Conservation (phyloP, 495 filamentous ascomycete species). For the Hyaloscypha bicolor region DNA sequence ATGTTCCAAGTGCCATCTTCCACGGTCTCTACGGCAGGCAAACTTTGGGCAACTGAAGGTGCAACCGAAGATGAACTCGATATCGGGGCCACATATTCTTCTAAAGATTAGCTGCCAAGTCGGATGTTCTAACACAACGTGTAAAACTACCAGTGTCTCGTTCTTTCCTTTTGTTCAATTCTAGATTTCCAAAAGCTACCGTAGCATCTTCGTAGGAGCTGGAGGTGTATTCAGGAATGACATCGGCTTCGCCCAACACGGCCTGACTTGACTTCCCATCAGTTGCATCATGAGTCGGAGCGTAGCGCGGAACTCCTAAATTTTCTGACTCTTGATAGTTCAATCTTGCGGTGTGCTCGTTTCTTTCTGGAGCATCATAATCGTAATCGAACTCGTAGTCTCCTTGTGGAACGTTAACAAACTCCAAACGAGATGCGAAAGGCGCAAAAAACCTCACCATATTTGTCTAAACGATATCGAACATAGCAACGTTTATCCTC, state of each 20-base stretch:
- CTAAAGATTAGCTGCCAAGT: not conserved
- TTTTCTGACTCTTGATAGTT: not conserved
- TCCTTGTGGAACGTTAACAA: not conserved
- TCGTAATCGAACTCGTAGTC: not conserved
- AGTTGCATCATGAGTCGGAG: not conserved
- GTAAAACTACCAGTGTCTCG: not conserved
- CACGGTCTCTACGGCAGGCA: not conserved
- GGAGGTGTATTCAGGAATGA: not conserved
- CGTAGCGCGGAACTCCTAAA: not conserved
- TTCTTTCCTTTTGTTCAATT: not conserved
- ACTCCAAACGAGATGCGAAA: not conserved
- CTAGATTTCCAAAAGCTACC: not conserved
- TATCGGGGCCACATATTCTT: not conserved
- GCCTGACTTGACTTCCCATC: not conserved
- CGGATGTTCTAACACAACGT: not conserved
- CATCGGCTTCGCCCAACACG: too few relatives aligned
- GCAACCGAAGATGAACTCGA: not conserved
- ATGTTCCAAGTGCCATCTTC: not conserved
- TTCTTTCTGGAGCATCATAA: not conserved
- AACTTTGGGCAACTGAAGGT: not conserved
- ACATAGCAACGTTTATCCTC: not conserved
- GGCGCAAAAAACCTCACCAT: not conserved
- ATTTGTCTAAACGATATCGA: conserved; percentile 1
- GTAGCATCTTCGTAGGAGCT: not conserved
- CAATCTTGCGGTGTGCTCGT: not conserved